Base-by-base conservation (phyloP, 768 basidiomycete genomes). In the Lactifluus hygrophoroides region DNA sequence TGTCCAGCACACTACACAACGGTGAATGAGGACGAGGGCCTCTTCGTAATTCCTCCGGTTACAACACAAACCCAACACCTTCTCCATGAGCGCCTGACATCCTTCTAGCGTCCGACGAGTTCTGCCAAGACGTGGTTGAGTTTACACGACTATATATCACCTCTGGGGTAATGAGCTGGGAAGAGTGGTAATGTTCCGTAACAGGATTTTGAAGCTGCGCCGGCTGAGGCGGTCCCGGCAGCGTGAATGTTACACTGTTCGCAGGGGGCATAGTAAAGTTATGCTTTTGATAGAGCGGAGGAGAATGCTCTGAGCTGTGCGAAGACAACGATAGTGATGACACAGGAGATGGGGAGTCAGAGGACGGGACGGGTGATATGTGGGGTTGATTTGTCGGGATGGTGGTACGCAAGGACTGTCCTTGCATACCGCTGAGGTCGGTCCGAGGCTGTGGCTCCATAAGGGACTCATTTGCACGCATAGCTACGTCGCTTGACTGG, bases 331-430 rank as follows among this genome's bases (percentile, higher is more conserved):
- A 62, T 5, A 63, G 30, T 23, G 60, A 58, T 19, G 63, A 62
- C 5, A 64, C 63, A 17, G 63, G 63, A n/a, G 63, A 64, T 27
- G 63, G 63, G 5, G 56, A 62, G 21, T 57, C 40, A 34, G 60
- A 50, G 8, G 57, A 50, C 3, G 61, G 54, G 27, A 50, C 28
- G n/a, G 40, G 55, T n/a, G 51, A 56, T 32, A 32, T 17, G 21
- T 44, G 52, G 32, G 38, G 9, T 47, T 49, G 47, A 42, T 37
- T 54, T 42, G 54, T 37, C 14, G 45, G 19, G 27, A 50, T 34
- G 38, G 30, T 23, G 44, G 51, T 34, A 35, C 35, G 35, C 42
- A 32, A 45, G 17, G 47, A 40, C 5, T 44, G 57, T 10, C 50
- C 51, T 10, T 45, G 57, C 2, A 25, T 28, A 19, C 46, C 5